A percentile compares a stretch with the other conserved stretches of the same genome.
These are phyloP conservation scores for Cylindrotheca closterium DNA, from an alignment of 108 stramenopile species.

Conservation along the genomic window DNA sequence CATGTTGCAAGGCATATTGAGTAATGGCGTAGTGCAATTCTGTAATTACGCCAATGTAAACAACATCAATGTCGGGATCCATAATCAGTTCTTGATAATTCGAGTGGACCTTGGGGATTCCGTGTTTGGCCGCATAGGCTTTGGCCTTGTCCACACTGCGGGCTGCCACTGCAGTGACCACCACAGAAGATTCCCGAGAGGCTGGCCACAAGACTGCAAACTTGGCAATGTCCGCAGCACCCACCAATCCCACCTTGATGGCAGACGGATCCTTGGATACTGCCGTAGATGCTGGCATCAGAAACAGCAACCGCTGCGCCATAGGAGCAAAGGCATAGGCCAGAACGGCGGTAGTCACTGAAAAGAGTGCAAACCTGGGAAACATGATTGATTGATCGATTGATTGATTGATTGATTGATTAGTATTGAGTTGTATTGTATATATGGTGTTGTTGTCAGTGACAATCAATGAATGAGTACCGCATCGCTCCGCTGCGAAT, in stretches of 20 bases:
- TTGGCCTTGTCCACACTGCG: conserved; percentile 20
- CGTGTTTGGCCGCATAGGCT: conserved; percentile 41
- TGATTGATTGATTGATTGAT: too few species aligned
- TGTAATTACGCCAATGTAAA: conserved; percentile 56
- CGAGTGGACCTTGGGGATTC: conserved; percentile 27
- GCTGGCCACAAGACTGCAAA: neutral
- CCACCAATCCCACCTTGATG: neutral
- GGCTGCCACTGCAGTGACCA: conserved; percentile 31
- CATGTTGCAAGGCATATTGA: conserved; percentile 25
- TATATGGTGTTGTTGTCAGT: too few species aligned
- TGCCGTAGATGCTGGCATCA: neutral
- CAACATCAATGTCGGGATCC: conserved; percentile 47
- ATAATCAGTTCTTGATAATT: conserved; percentile 37
- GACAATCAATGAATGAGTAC: too few species aligned
- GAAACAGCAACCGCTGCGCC: neutral
- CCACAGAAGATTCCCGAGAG: neutral
- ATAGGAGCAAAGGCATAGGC: neutral
- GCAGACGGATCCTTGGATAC: neutral
- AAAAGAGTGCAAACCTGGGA: too few species aligned
- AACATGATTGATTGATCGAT: too few species aligned
- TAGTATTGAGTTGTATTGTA: too few species aligned
- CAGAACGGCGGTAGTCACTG: too few species aligned
- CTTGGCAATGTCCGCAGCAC: neutral
- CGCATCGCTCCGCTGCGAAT: too few species aligned
- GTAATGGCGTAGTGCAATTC: conserved; percentile 47